Base-by-base conservation (phyloP, 208 protist genomes). In the Acanthamoeba triangularis region DNA sequence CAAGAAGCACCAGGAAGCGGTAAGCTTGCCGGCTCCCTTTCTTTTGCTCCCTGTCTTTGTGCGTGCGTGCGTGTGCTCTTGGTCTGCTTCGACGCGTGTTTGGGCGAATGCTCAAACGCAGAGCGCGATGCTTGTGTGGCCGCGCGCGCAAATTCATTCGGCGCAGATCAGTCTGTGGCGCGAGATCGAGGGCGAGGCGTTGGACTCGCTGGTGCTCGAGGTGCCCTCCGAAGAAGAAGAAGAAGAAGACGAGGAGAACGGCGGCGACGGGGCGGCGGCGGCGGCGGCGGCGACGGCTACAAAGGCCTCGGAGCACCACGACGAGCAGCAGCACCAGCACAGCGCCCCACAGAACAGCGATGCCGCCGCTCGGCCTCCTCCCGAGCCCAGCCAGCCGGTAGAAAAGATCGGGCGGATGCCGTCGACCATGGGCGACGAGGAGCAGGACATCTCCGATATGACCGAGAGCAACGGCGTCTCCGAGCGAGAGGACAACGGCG, bases 131-230 rank as follows among this genome's bases (percentile, higher is more conserved):
- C 1, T 28, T 72, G 28, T 13, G 54, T 30, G 61, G 23, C 30
- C 30, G 30, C 35, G 8, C 69, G 37, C 28, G 13, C 41, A 6
- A 30, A 13, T 13, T 28, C 37, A 47, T 10, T 16, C 4, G 13
- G n/a, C 78, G 61, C 78, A 87, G 78, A 87, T 33, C 49, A 87
- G 49, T 23, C 49, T 87, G 8, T 87, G 78, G 78, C 78, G 78
- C 16, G 78, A 87, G n/a, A 87, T 87, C 41, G 78, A 87, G 25
- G 78, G 78, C 28, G 78, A 87, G 47, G 78, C 78, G 52, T 37
- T 87, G 20, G 78, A 87, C 47, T n/a, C 78, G 44, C 78, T 87
- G n/a, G 78, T 87, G 20, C 78, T 87, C 49, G 78, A 87, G 41
- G 78, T 87, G 52, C 78, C 78, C 30, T 87, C 78, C 7, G 78